Base-by-base conservation (phyloP, 2,329 filamentous ascomycete genomes). In the Alternaria infectoria region DNA sequence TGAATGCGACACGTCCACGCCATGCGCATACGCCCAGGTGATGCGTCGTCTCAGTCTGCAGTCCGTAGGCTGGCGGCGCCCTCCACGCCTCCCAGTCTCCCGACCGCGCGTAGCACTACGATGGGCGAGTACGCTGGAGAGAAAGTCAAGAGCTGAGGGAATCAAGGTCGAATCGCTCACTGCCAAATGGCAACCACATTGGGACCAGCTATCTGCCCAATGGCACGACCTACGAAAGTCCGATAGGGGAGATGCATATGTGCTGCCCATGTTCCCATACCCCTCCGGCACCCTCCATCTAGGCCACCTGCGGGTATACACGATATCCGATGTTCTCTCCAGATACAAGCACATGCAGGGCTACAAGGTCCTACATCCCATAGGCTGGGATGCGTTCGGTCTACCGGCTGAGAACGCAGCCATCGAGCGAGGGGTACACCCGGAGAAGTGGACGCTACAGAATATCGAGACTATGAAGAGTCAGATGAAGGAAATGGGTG, bases 301-400 rank as follows among this genome's bases (percentile, higher is more conserved):
- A 64, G 93, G 93, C 13, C 93, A 97, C 78, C 83, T 97, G 43
- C 89, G 93, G 50, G 93, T 96, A 54, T 97, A 97, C 82, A 93
- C 93, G 40, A 96, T 97, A 68, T 93, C 93, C 64, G 93, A 97
- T 82, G 91, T 94, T 10, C 82, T 97, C 56, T 89, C 93, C 13
- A 87, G 93, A 57, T 96, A 90, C 75, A 88, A 90, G 72, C 86
- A 86, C 25, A 89, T 97, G 81, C 88, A 90, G 69, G 93, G 93
- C 15, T 85, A 89, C 69, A 82, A 91, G 59, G 92, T 96, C 30
- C 80, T 96, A 57, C 87, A 97, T 67, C 93, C 93, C n/a, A 97
- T 97, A 86, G 93, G 93, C 11, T 97, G 93, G 93, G 93, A 97
- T 83, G 92, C 93, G 6, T 97, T 97, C 81, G 93, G 93, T 2